These are phyloP conservation scores for Somion occarium DNA, from an alignment of 1,284 basidiomycete species.

Conservation along the genomic window DNA sequence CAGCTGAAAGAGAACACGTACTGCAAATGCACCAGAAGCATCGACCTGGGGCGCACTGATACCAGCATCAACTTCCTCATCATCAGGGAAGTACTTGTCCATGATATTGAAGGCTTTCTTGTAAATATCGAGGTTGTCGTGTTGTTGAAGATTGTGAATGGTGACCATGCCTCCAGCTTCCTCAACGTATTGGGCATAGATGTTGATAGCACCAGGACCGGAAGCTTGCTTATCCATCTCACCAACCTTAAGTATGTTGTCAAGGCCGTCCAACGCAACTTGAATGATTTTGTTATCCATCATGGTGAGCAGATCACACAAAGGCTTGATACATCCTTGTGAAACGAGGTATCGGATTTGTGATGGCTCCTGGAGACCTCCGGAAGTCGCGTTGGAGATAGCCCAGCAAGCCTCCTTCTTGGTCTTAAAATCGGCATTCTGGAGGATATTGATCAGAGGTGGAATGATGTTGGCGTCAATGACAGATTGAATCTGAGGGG, in stretches of 20 bases:
- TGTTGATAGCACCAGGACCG: conserved; percentile 84
- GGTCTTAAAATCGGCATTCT: conserved; percentile 98
- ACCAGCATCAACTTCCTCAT: conserved; percentile 79
- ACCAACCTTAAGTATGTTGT: conserved; percentile 98
- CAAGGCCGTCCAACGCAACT: conserved; percentile 93
- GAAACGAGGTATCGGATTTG: conserved; percentile 98
- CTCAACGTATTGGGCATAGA: conserved; percentile 94
- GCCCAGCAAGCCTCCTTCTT: conserved; percentile 99
- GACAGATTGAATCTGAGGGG: conserved; percentile 92
- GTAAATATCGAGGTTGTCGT: conserved; percentile 99
- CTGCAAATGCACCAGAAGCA: conserved; percentile 85
- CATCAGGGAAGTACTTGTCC: conserved; percentile 93
- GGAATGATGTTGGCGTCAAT: conserved; percentile 91
- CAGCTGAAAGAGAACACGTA: conserved; percentile 44
- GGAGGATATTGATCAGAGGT: conserved; percentile 97
- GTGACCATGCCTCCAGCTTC: conserved; percentile 99
- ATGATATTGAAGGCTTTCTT: conserved; percentile 99
- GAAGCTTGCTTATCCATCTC: conserved; percentile 90
- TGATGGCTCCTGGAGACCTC: conserved; percentile 92
- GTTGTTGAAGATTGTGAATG: conserved; percentile 98
- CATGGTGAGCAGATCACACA: conserved; percentile 93
- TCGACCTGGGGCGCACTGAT: conserved; percentile 83
- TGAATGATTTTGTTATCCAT: conserved; percentile 99
- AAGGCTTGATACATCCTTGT: conserved; percentile 98
- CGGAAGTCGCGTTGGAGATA: conserved; percentile 98